phyloP scores from a whole-genome alignment of 2,329 filamentous ascomycete genomes.

The Calonectria ilicicola region DNA sequence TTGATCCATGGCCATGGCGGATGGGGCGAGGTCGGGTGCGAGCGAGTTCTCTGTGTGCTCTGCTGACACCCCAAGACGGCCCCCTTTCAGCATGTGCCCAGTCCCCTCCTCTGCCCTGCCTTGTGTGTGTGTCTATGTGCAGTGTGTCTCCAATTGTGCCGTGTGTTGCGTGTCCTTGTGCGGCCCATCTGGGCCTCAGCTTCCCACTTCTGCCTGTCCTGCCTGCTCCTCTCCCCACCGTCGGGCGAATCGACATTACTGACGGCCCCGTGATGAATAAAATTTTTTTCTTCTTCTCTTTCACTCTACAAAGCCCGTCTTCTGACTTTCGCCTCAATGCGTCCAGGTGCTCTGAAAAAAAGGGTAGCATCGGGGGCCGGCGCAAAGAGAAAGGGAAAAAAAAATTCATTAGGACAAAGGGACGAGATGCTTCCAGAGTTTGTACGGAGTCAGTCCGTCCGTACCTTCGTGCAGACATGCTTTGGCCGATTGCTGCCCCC shows the following conservation, averaged over 20 bases:
- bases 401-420: conserved; percentile 11
- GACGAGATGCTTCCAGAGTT: conserved; percentile 35
- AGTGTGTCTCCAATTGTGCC: conserved; percentile 19
- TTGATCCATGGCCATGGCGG: conserved; percentile 23
- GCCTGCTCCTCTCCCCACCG: conserved; percentile 35
- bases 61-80: conserved; percentile 41
- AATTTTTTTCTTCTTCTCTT: conserved; percentile 26
- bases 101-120: background rate
- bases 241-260: conserved; percentile 43
- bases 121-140: conserved; percentile 27
- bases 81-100: background rate
- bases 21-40: conserved; percentile 26
- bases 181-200: conserved; percentile 24
- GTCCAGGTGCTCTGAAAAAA: conserved; percentile 23
- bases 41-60: conserved; percentile 30
- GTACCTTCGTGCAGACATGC: conserved; percentile 16
- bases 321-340: conserved; percentile 37
- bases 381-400: conserved; percentile 11
- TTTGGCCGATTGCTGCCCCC: conserved; percentile 17
- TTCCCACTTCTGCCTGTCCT: conserved; percentile 26
- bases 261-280: conserved; percentile 41
- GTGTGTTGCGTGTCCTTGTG: conserved; percentile 17
- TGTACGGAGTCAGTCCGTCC: conserved; percentile 18
- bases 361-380: conserved; percentile 29
- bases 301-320: conserved; percentile 5